Conservation (phyloP, 495 filamentous ascomycete genomes). For the Podospora pseudocomata region DNA sequence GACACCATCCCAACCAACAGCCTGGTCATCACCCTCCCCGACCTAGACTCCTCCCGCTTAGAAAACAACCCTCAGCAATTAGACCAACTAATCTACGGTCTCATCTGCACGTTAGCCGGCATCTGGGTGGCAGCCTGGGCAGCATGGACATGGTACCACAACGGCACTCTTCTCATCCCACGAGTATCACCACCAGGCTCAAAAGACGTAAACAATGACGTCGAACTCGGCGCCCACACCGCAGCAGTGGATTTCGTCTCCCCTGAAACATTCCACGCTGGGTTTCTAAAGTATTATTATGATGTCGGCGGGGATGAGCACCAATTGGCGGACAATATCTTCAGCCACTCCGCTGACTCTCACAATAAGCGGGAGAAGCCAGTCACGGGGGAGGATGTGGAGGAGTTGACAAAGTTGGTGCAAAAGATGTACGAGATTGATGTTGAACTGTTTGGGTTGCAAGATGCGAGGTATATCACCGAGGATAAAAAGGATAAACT, state of each 20-base stretch:
- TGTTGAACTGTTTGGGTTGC: neutral
- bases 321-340: neutral
- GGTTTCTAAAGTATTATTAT: neutral
- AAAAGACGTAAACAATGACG: neutral
- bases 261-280: neutral
- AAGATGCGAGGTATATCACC: neutral
- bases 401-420: neutral
- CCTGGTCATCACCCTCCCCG: neutral
- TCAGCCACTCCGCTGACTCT: neutral
- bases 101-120: neutral
- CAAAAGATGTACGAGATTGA: conserved; percentile 6
- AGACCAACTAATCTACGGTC: neutral
- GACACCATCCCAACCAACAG: neutral
- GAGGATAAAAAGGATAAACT: neutral
- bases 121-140: neutral
- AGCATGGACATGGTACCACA: neutral
- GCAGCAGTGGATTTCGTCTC: neutral
- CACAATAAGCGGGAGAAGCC: neutral
- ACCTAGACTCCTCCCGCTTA: neutral
- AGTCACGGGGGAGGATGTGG: neutral
- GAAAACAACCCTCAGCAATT: neutral
- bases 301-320: neutral
- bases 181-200: neutral
- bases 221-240: neutral
- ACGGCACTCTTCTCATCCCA: neutral